These are phyloP conservation scores for Logfia minima DNA, from an alignment of 129 eudicot genomes.

Conservation along the genomic window DNA sequence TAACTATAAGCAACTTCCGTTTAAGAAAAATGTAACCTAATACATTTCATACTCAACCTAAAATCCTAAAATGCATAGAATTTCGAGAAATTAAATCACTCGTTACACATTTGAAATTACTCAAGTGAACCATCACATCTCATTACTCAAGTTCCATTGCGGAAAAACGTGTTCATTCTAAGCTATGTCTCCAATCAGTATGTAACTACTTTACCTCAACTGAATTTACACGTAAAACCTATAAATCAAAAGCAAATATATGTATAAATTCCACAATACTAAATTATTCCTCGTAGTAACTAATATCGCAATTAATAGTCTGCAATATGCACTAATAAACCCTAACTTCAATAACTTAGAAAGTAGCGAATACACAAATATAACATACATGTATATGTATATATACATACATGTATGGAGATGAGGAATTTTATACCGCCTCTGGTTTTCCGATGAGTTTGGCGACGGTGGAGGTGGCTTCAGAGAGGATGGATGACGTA, in stretches of 20 bases:
- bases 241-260: neutral
- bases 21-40: too few relatives aligned
- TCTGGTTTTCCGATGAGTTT: conserved; percentile 93
- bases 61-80: neutral
- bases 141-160: too few relatives aligned
- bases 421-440: conserved; percentile 46
- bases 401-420: neutral
- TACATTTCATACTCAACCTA: neutral
- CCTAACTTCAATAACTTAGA: neutral
- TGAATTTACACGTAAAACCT: neutral
- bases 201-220: neutral
- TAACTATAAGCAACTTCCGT: neutral
- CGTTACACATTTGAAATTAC: neutral
- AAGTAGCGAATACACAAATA: neutral
- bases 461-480: conserved; percentile 83
- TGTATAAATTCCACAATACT: neutral
- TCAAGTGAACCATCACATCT: too few relatives aligned
- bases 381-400: neutral
- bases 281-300: too few relatives aligned
- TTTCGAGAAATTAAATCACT: neutral
- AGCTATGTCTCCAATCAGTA: too few relatives aligned
- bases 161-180: too few relatives aligned
- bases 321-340: neutral
- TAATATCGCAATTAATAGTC: too few relatives aligned
- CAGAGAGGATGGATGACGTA: conserved; percentile 83